These are phyloP conservation scores for Brassica carinata DNA, from an alignment of 345 rosid species.

Conservation along the genomic window DNA sequence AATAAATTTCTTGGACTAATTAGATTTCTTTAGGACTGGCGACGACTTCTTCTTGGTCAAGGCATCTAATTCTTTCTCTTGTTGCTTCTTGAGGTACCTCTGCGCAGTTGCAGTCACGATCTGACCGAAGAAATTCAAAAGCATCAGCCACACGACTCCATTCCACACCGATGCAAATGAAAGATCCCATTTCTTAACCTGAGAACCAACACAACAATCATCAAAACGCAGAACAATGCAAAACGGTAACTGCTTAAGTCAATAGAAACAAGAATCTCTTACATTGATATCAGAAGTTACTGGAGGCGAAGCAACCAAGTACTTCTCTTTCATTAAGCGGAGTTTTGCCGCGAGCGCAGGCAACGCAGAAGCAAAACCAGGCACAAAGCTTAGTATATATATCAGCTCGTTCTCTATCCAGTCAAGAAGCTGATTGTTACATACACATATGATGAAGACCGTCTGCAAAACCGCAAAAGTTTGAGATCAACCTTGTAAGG, in stretches of 20 bases:
- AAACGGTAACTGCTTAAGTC: neutral
- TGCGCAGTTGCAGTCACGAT: constrained; percentile 86
- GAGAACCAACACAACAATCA: constrained; percentile 35
- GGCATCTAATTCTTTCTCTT: constrained; percentile 60
- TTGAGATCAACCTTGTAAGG: no score
- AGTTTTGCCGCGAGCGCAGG: constrained; percentile 58
- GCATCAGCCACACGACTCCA: constrained; percentile 93
- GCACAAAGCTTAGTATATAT: constrained; percentile 68
- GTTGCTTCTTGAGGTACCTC: constrained; percentile 70
- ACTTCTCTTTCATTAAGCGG: constrained; percentile 60
- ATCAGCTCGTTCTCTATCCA: constrained; percentile 89
- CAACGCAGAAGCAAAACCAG: constrained; percentile 61
- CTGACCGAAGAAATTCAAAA: constrained; percentile 79
- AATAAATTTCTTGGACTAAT: constrained; percentile 23
- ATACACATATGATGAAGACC: constrained; percentile 80
- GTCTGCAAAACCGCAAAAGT: constrained; percentile 58
- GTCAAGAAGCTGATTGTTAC: constrained; percentile 86
- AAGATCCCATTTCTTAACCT: constrained; percentile 83
- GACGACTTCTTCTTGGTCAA: constrained; percentile 37
- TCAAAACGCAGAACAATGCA: neutral
- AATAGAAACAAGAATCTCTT: neutral
- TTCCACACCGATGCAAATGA: constrained; percentile 86
- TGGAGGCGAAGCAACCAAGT: constrained; percentile 57
- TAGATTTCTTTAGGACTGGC: constrained; percentile 7
- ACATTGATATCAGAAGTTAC: constrained; percentile 61